Percentiles rank a stretch among this genome's conserved stretches.
These are phyloP conservation scores for Kodamaea restingae DNA, from an alignment of 805 yeast species.

Conservation along the genomic window DNA sequence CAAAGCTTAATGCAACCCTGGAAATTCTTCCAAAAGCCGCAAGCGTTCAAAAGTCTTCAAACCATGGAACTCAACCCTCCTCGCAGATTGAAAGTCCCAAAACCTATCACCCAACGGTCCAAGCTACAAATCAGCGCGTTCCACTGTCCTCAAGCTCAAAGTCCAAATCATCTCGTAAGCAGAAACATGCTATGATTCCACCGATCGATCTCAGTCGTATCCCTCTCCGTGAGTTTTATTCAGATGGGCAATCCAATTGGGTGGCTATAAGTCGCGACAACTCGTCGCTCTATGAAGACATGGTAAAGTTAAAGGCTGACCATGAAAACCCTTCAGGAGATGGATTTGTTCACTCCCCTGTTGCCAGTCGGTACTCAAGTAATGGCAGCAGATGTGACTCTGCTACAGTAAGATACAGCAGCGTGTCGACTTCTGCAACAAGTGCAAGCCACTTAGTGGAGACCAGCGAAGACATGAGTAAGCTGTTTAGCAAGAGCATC, in stretches of 20 bases:
- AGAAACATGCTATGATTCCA: constrained; percentile 4
- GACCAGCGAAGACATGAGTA: constrained; percentile 5
- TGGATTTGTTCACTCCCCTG: neutral
- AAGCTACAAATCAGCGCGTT: too few species aligned
- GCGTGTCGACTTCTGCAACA: constrained; percentile 7
- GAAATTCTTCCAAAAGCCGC: too few species aligned
- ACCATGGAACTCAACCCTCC: neutral
- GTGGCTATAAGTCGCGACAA: constrained; percentile 22
- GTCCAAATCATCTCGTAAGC: neutral
- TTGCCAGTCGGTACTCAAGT: neutral
- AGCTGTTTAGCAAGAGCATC: constrained; percentile 2
- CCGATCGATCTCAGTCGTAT: constrained; percentile 7
- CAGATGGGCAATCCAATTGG: constrained; percentile 24
- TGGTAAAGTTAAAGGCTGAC: constrained; percentile 18
- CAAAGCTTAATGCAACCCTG: too few species aligned
- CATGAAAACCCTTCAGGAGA: neutral
- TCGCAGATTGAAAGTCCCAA: neutral
- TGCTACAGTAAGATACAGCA: constrained; percentile 2
- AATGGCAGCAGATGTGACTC: neutral
- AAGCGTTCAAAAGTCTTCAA: neutral
- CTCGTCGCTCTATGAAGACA: constrained; percentile 20
- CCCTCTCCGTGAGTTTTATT: constrained; percentile 14
- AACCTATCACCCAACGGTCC: too few species aligned
- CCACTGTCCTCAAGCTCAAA: too few species aligned
- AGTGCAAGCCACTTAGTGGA: constrained; percentile 4